phyloP scores from a whole-genome alignment of 257 asterid species.

The Ophiorrhiza pumila region DNA sequence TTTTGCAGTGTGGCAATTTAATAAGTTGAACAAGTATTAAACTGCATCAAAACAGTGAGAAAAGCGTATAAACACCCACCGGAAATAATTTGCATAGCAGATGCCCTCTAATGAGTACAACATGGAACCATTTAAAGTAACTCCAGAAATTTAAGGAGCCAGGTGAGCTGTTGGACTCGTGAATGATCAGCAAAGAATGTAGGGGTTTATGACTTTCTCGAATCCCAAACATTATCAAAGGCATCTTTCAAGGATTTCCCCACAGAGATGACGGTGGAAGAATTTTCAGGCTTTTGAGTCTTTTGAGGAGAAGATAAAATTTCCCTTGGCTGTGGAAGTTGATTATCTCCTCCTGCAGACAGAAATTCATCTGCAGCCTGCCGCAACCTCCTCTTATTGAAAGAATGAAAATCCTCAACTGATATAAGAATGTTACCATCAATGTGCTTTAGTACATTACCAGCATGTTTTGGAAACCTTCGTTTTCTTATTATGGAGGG shows the following conservation, averaged over 20 bases:
- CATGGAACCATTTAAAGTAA: background rate
- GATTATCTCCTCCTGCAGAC: constrained; percentile 12
- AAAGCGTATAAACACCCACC: background rate
- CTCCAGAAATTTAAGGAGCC: background rate
- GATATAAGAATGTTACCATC: constrained; percentile 3
- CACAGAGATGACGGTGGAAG: constrained; percentile 23
- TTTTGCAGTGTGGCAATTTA: background rate
- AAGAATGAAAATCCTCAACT: constrained; percentile 5
- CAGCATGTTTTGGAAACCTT: constrained; percentile 3
- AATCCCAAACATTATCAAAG: constrained; percentile 19
- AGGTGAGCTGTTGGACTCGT: constrained; percentile 8
- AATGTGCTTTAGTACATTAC: background rate
- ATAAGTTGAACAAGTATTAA: background rate
- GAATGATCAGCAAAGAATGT: background rate
- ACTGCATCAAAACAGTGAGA: background rate
- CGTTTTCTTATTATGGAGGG: constrained; percentile 47
- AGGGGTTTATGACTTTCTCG: background rate
- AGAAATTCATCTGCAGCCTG: background rate
- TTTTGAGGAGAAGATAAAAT: constrained; percentile 8
- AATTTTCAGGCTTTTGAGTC: constrained; percentile 20
- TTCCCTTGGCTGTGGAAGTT: background rate
- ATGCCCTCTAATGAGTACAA: background rate
- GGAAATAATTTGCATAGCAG: background rate
- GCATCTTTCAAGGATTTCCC: constrained; percentile 27
- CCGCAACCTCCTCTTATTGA: background rate